Conservation (phyloP, 768 basidiomycete genomes). For the Leucosporidium scottii region DNA sequence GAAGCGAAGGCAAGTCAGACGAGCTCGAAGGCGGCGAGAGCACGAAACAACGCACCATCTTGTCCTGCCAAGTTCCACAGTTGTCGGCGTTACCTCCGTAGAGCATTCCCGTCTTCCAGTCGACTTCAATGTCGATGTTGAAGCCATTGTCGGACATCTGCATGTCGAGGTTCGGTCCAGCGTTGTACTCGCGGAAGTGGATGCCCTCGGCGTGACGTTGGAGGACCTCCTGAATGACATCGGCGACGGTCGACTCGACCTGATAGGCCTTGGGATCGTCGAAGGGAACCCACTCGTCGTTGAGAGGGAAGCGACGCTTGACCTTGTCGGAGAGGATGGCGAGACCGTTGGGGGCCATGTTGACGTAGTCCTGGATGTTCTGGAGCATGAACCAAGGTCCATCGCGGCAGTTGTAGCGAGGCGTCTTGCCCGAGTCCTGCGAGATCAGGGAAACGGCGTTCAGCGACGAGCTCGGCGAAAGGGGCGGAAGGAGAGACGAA, state of each 20-base stretch:
- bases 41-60: slow-evolving; percentile 28
- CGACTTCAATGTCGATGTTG: slow-evolving; percentile 85
- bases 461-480: background rate
- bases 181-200: slow-evolving; percentile 89
- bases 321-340: slow-evolving; percentile 71
- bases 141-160: slow-evolving; percentile 93
- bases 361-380: slow-evolving; percentile 90
- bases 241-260: slow-evolving; percentile 75
- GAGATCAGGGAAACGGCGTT: background rate
- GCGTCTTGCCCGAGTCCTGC: slow-evolving; percentile 32
- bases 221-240: slow-evolving; percentile 90
- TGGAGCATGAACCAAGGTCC: slow-evolving; percentile 99
- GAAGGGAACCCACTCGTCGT: slow-evolving; percentile 91
- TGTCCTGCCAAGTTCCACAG: slow-evolving; percentile 86
- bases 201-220: slow-evolving; percentile 91
- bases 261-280: slow-evolving; percentile 75
- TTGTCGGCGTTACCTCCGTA: slow-evolving; percentile 77
- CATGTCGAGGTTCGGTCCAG: slow-evolving; percentile 91
- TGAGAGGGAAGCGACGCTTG: slow-evolving; percentile 86
- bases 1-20: background rate
- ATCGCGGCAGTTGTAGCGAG: slow-evolving; percentile 81
- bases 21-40: background rate
- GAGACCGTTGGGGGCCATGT: slow-evolving; percentile 73
- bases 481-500: slow-evolving; percentile 55
- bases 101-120: slow-evolving; percentile 89